Conservation (phyloP, 441 rosid species). For the Dalechampia spathulata region DNA sequence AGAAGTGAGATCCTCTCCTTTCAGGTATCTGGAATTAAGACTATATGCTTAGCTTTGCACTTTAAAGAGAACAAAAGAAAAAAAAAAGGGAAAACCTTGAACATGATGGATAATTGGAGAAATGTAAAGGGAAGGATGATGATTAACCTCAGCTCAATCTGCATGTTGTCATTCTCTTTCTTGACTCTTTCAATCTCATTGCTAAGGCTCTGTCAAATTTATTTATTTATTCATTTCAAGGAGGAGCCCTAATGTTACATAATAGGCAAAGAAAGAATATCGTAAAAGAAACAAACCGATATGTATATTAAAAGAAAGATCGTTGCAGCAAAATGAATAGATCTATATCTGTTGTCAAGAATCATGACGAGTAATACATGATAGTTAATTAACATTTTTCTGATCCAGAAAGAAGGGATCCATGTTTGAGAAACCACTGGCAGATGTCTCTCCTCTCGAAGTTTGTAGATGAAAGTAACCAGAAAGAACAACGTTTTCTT, state of each 20-base stretch:
- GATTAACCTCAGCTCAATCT: constrained; percentile 64
- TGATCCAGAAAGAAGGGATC: background rate
- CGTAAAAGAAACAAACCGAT: background rate
- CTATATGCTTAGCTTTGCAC: background rate
- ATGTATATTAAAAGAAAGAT: too few species aligned
- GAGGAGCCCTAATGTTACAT: constrained; percentile 2
- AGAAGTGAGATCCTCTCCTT: constrained; percentile 71
- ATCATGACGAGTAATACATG: constrained; percentile 5
- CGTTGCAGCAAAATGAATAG: too few species aligned
- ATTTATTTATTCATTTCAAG: background rate
- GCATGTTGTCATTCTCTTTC: constrained; percentile 87
- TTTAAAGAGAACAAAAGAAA: background rate
- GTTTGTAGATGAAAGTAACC: background rate
- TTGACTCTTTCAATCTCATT: constrained; percentile 79
- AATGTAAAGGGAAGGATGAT: too few species aligned
- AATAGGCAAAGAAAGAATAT: constrained; percentile 1
- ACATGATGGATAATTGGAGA: too few species aligned
- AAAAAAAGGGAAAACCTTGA: background rate
- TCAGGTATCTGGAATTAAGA: constrained; percentile 49
- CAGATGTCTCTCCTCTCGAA: constrained; percentile 4
- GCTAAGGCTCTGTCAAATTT: constrained; percentile 49
- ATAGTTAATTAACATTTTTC: constrained; percentile 8
- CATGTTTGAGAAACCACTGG: constrained; percentile 10
- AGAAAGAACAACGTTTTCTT: constrained; percentile 17
- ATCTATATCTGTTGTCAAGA: constrained; percentile 6